Base-by-base conservation (phyloP, 2,329 filamentous ascomycete genomes). In the Magnaporthiopsis poae region DNA sequence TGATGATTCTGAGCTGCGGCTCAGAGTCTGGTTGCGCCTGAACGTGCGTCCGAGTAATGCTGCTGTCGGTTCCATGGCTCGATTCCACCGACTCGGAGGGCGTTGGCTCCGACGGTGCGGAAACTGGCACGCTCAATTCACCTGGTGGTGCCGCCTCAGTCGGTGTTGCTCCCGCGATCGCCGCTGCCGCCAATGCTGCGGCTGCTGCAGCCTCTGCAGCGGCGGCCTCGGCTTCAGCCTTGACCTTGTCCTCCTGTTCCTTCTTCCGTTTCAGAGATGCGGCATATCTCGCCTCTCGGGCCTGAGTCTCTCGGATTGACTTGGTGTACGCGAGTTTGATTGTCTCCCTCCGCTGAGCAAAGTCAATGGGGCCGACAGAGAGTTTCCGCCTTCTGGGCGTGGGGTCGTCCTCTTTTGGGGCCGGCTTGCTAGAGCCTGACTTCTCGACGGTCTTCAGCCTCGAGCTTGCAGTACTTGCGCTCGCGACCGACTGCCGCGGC, bases 241-340 rank as follows among this genome's bases (percentile, higher is more conserved):
- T 75, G 67, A 79, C 77, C 64, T 79, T 78, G 68, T 77, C 78
- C 71, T 84, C 80, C 72, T 82, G 75, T 69, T 84, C 82, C 73
- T 80, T 79, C 71, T 77, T 82, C 69, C 81, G 79, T 70, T 81
- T 83, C 68, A 86, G 83, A 29, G 82, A 82, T 46, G 83, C 83
- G 65, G 79, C 78, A 74, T 82, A 78, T 73, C 82, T 81, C 65
- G 80, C 82, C 67, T 83, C 82, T n/a, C 80, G 77, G 67, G 84
- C 87, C 73, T 90, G 88, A 71, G 80, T 89, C 73, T 91, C 89
- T 69, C 89, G 85, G 63, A 95, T 87, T n/a, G 90, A 91, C 74
- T 90, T 91, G 71, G 87, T 93, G 75, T 96, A 94, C 18, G 91
- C 92, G 67, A 92, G 86, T 71, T 93, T 89, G 72, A 96, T 96